A percentile compares a stretch with the other conserved stretches of the same genome.
Evolutionary conservation across 495 filamentous ascomycete species (phyloP).

Genomic region (Acidomyces sp.): DNA sequence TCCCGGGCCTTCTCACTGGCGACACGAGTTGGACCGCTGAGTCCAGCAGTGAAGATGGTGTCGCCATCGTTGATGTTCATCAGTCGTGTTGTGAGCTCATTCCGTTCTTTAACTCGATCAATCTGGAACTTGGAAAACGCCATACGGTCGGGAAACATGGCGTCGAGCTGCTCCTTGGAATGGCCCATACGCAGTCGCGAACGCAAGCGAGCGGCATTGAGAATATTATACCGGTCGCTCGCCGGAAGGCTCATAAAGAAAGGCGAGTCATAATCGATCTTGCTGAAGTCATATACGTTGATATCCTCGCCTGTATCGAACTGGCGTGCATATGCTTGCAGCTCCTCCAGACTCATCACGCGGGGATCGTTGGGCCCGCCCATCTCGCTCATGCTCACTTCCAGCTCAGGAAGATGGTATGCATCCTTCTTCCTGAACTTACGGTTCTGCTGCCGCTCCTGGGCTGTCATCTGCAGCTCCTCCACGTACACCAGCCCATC

Average conservation of each 20-base stretch:
- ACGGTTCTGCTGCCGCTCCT: constrained; percentile 60
- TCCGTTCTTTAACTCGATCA: constrained; percentile 78
- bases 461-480: constrained; percentile 65
- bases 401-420: constrained; percentile 83
- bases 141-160: constrained; percentile 97
- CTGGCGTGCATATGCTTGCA: constrained; percentile 83
- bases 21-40: constrained; percentile 51
- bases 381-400: constrained; percentile 64
- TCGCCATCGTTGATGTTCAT: constrained; percentile 88
- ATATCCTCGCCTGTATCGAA: constrained; percentile 91
- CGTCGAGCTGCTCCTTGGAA: constrained; percentile 87
- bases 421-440: constrained; percentile 82
- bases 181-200: constrained; percentile 87
- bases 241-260: constrained; percentile 87
- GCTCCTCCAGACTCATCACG: constrained; percentile 84
- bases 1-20: constrained; percentile 83
- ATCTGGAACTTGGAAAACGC: constrained; percentile 94
- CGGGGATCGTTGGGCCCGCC: constrained; percentile 81
- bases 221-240: constrained; percentile 87
- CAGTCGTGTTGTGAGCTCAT: constrained; percentile 85
- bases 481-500: constrained; percentile 77
- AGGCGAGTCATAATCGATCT: constrained; percentile 89
- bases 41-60: constrained; percentile 41
- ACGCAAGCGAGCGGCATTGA: constrained; percentile 80
- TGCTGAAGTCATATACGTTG: constrained; percentile 95